Evolutionary conservation across 1,284 basidiomycete genomes (phyloP), one percentile per base, ranked within the genome.

Genomic region (Apiotrichum sp.): DNA sequence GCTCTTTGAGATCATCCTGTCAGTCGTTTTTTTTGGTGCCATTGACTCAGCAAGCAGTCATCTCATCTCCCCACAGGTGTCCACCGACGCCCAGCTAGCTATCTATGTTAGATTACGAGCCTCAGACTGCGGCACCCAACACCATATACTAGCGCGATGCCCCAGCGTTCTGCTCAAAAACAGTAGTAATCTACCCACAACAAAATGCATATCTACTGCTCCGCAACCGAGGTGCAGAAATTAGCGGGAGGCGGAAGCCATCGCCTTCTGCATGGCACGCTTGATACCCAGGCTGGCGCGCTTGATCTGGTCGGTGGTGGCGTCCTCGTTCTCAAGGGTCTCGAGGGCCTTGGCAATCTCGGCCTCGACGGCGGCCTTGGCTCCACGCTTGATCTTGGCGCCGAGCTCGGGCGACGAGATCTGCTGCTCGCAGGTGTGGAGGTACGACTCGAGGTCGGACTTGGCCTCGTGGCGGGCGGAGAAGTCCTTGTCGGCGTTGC

Each of bases 371-470:
- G 91, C 88, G 48, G 82, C 76, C 81, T 92, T 93, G 55, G 92
- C 89, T 72, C 91, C 91, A 65, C 93, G 87, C 84, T 95, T 96
- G 77, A 97, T 86, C 82, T 96, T 97, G 85, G 91, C 88, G 71
- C 88, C 88, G 67, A 96, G 89, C 78, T 97, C 93, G 52, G 93
- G 93, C 29, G 55, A 55, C 55, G 88, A 88, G 79, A 95, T 91
- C 63, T 89, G 93, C 73, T 83, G 82, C 82, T 95, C 92, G 67
- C 93, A 89, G 76, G 90, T 88, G 80, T 93, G 88, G 73, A 97
- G 83, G 81, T 96, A 95, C 41, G 90, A 85, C 81, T 97, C 93
- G 61, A 97, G 86, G 77, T 95, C 92, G 56, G 90, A 88, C 80
- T 93, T 95, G 67, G 93, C 91, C 78, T 97, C 92, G 76, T 96